Evolutionary conservation across 441 rosid species (phyloP), one percentile per base, ranked within the genome.

Genomic region (Gossypium schwendimanii): DNA sequence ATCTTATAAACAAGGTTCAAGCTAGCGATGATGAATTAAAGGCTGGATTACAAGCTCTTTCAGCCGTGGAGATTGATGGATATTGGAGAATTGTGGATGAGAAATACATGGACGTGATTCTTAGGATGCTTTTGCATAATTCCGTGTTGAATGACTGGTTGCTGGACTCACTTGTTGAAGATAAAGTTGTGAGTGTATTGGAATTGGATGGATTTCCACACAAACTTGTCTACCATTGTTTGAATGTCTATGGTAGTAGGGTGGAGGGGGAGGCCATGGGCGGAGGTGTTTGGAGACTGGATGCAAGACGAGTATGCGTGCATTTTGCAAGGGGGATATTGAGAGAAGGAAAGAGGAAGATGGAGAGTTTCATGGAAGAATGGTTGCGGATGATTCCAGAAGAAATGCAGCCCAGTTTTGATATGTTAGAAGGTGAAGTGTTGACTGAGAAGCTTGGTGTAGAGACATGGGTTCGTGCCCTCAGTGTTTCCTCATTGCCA

Each of bases 391-490:
- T 80, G 78, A 81, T 91, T 61, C 99, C 97, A 0, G 84, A 83
- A 18, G 91, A 89, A 55, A 89, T 92, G 86, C 84, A 83, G 54
- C 87, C 78, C 52, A 86, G 75, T 59, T 86, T 92, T 3, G 85
- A 89, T 47, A 86, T 89, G 93, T 79, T 94, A 80, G 93, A 94
- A 79, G 98, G 99, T 4, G 93, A 94, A 84, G 87, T 91, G 78
- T 84, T 94, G 80, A 86, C 84, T 18, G 98, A 92, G 79, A 91
- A 81, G 75, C 62, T 91, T 0, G 99, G 97, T 17, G 86, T 85
- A 5, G 96, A 94, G 28, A 86, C 84, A 17, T 87, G 91, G 96
- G 82, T 91, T 75, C 87, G 75, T 63, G 82, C 77, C 26, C 91
- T 88, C 52, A 91, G 96, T 1, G 88, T 86, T 4, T 84, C 87